These are phyloP conservation scores for Hypoxylon trugodes DNA, from an alignment of 495 filamentous ascomycete genomes.

Conservation along the genomic window DNA sequence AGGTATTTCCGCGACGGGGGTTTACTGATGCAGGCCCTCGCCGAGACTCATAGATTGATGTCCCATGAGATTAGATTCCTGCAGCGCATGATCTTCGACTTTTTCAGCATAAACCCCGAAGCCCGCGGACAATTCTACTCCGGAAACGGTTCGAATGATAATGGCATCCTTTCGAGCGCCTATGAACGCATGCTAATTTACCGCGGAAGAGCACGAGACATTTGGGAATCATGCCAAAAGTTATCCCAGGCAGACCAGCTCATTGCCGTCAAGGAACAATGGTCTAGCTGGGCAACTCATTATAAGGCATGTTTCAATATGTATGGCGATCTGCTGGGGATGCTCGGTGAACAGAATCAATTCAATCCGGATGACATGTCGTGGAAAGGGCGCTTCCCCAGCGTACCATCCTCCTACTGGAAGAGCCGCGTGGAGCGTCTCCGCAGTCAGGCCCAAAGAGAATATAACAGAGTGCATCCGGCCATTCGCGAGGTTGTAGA, in stretches of 20 bases:
- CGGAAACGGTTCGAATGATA: neutral
- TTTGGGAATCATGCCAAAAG: no score
- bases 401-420: slow-evolving; percentile 31
- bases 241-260: neutral
- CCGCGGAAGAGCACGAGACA: neutral
- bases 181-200: neutral
- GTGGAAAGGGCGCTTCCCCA: slow-evolving; percentile 24
- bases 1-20: slow-evolving; percentile 11
- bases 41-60: neutral
- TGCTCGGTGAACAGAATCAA: neutral
- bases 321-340: slow-evolving; percentile 3
- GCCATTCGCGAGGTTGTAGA: slow-evolving; percentile 30
- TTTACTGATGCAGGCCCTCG: neutral
- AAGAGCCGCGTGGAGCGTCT: slow-evolving; percentile 20
- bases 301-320: neutral
- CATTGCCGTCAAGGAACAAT: neutral
- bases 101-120: neutral
- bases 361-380: slow-evolving; percentile 11
- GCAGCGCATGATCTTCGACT: slow-evolving; percentile 28
- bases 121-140: neutral
- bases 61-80: slow-evolving; percentile 10
- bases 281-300: neutral
- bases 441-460: slow-evolving; percentile 7
- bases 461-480: slow-evolving; percentile 22
- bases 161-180: neutral